Evolutionary conservation across 2,329 filamentous ascomycete species (phyloP).

Genomic region (Pseudogymnoascus sp.): DNA sequence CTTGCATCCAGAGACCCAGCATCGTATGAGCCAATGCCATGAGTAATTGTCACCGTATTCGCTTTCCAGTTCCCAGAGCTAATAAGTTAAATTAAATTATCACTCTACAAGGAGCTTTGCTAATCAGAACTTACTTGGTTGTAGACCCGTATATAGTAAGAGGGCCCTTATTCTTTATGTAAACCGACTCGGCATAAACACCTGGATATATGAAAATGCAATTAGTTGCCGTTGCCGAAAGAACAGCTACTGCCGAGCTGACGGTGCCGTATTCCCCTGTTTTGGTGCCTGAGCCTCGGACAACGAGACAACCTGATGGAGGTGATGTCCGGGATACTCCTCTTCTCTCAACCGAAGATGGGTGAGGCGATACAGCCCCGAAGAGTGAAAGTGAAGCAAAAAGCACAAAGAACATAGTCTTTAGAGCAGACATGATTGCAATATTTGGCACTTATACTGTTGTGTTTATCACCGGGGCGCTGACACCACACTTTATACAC

Average conservation of each 20-base stretch:
- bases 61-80: slow-evolving; percentile 14
- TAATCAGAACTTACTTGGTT: slow-evolving; percentile 22
- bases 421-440: not conserved
- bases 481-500: not conserved
- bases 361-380: not conserved
- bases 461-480: not conserved
- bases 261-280: not conserved
- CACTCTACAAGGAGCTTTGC: not conserved
- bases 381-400: not conserved
- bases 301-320: not conserved
- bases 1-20: slow-evolving; percentile 28
- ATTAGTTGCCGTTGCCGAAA: not conserved
- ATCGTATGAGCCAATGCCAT: slow-evolving; percentile 9
- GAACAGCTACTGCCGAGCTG: not conserved
- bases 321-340: not conserved
- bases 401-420: not conserved
- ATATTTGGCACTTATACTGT: not conserved
- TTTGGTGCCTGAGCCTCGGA: not conserved
- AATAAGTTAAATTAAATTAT: not conserved
- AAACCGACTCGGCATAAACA: slow-evolving; percentile 45
- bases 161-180: slow-evolving; percentile 28
- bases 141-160: slow-evolving; percentile 42
- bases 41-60: slow-evolving; percentile 16
- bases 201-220: slow-evolving; percentile 47
- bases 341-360: not conserved